Evolutionary conservation across 768 basidiomycete species (phyloP).

Genomic region (Lactifluus piperatus): DNA sequence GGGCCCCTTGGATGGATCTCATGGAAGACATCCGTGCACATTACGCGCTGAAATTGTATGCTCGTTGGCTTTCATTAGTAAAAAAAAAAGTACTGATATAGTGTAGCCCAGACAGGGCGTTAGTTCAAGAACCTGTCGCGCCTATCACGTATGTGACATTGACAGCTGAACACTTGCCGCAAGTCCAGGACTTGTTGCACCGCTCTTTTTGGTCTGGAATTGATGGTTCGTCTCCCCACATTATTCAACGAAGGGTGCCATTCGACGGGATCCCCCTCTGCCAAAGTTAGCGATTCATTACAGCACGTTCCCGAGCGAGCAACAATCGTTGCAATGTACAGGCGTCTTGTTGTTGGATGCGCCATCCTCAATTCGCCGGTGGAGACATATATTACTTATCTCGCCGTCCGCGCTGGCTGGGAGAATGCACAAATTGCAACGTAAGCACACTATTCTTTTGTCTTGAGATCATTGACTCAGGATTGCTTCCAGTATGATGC

Average conservation of each 20-base stretch:
- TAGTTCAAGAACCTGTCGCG: constrained; percentile 32
- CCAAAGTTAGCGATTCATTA: constrained; percentile 59
- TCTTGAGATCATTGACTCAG: constrained; percentile 1
- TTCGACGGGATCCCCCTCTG: constrained; percentile 6
- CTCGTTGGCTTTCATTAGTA: constrained; percentile 1
- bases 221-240: constrained; percentile 39
- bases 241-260: neutral
- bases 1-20: constrained; percentile 64
- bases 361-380: constrained; percentile 71
- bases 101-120: constrained; percentile 47
- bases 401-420: constrained; percentile 74
- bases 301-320: constrained; percentile 60
- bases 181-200: constrained; percentile 62
- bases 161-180: constrained; percentile 47
- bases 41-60: constrained; percentile 52
- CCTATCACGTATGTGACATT: constrained; percentile 61
- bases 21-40: constrained; percentile 68
- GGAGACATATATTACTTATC: constrained; percentile 78
- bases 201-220: constrained; percentile 73
- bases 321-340: constrained; percentile 70
- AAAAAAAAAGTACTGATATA: constrained; percentile 15
- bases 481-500: constrained; percentile 47
- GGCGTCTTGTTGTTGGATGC: constrained; percentile 59
- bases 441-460: constrained; percentile 30
- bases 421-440: constrained; percentile 72